Conservation (phyloP, 306 rosid genomes). For the Prinsepia uniflora region DNA sequence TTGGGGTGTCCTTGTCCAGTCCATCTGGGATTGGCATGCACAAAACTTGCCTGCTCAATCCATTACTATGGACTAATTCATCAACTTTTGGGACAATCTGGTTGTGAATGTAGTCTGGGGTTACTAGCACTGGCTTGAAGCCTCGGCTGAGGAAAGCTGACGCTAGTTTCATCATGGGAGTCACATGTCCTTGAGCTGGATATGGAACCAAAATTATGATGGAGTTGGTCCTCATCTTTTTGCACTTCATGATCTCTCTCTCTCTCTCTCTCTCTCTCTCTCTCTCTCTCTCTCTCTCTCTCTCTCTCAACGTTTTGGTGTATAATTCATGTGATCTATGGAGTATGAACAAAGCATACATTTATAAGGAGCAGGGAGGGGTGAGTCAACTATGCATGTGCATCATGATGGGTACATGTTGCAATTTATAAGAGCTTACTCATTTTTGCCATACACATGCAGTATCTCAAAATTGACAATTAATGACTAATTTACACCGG, state of each 20-base stretch:
- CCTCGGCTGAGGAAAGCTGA: constrained; percentile 37
- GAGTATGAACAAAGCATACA: neutral
- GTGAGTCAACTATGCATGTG: neutral
- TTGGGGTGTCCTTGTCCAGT: constrained; percentile 6
- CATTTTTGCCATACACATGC: too few species aligned
- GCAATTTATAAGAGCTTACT: neutral
- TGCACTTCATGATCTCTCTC: constrained; percentile 29
- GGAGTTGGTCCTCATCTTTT: constrained; percentile 26
- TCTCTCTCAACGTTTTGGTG: neutral
- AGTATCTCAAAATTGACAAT: too few species aligned
- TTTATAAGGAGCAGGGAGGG: neutral
- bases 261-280: neutral
- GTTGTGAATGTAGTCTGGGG: constrained; percentile 43
- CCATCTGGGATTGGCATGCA: constrained; percentile 47
- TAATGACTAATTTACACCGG: too few species aligned
- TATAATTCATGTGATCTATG: neutral
- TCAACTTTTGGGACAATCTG: constrained; percentile 18
- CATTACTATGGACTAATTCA: neutral
- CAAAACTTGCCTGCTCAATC: neutral
- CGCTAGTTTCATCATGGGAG: constrained; percentile 77
- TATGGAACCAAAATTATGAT: constrained; percentile 62
- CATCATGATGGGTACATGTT: neutral
- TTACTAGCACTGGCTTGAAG: constrained; percentile 39
- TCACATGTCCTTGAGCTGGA: constrained; percentile 88
- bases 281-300: neutral